phyloP scores from a whole-genome alignment of 2,329 filamentous ascomycete genomes.

The Tolypocladium inflatum region DNA sequence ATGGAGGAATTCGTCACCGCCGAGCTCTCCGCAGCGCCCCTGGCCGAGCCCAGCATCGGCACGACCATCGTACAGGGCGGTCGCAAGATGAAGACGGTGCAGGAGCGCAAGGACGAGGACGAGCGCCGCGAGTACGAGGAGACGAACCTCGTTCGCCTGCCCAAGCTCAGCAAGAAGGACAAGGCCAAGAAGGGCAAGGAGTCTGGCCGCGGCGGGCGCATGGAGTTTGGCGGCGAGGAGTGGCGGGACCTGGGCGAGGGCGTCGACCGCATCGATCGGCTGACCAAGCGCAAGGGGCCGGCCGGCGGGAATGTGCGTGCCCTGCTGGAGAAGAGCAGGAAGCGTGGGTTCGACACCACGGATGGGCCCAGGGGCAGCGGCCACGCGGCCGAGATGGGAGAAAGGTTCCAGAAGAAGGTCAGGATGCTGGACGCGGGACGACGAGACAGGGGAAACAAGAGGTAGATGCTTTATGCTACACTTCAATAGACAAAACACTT shows the following conservation, averaged over 20 bases:
- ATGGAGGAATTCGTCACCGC: constrained; percentile 86
- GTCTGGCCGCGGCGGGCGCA: constrained; percentile 38
- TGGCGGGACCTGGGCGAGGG: constrained; percentile 81
- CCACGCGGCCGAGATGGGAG: constrained; percentile 53
- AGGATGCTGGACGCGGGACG: constrained; percentile 43
- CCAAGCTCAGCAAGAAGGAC: constrained; percentile 83
- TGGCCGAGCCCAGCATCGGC: constrained; percentile 83
- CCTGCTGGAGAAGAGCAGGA: constrained; percentile 75
- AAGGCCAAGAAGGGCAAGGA: constrained; percentile 51
- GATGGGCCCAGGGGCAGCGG: constrained; percentile 64
- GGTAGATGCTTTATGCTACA: constrained; percentile 12
- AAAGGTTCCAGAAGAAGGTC: constrained; percentile 62
- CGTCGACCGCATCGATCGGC: constrained; percentile 72
- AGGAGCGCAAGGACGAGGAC: constrained; percentile 66
- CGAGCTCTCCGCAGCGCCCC: constrained; percentile 72
- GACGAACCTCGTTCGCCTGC: constrained; percentile 79
- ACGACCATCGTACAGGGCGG: constrained; percentile 77
- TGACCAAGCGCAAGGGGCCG: constrained; percentile 62
- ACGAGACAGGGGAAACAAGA: constrained; percentile 31
- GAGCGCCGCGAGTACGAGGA: constrained; percentile 86
- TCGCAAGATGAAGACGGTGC: constrained; percentile 65
- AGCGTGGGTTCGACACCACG: constrained; percentile 57
- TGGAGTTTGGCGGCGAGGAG: constrained; percentile 84
- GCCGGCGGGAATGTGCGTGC: constrained; percentile 46
- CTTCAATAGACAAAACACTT: background rate